Percentiles rank a stretch among this genome's conserved stretches.
Evolutionary conservation across 2,329 filamentous ascomycete species (phyloP).

Genomic region (Falciphora oryzae): DNA sequence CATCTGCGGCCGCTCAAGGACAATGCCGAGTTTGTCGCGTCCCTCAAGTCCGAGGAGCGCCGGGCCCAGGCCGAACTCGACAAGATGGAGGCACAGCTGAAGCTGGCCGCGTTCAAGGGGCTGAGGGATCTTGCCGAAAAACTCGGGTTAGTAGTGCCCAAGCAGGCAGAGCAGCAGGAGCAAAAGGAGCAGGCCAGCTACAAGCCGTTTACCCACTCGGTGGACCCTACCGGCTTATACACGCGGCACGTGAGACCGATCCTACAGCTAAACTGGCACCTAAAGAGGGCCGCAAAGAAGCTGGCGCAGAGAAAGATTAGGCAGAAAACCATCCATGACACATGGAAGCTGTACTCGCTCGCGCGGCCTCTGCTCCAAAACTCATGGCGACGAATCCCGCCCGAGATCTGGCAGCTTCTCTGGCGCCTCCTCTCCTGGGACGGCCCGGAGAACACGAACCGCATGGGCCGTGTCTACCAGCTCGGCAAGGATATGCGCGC

Average conservation of each 20-base stretch:
- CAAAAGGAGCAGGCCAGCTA: slow-evolving; percentile 23
- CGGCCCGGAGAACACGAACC: slow-evolving; percentile 42
- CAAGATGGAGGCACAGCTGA: slow-evolving; percentile 32
- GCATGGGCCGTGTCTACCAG: slow-evolving; percentile 54
- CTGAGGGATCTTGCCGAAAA: slow-evolving; percentile 21
- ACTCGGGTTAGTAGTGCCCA: slow-evolving; percentile 12
- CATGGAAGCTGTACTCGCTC: slow-evolving; percentile 46
- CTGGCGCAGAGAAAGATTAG: slow-evolving; percentile 28
- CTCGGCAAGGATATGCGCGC: slow-evolving; percentile 62
- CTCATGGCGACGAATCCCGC: slow-evolving; percentile 49
- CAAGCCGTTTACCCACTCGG: slow-evolving; percentile 6
- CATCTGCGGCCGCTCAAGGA: slow-evolving; percentile 31
- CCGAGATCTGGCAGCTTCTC: slow-evolving; percentile 56
- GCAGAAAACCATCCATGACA: slow-evolving; percentile 22
- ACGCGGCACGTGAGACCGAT: slow-evolving; percentile 18
- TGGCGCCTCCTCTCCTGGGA: slow-evolving; percentile 57
- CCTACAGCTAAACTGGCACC: slow-evolving; percentile 23
- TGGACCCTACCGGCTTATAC: slow-evolving; percentile 20
- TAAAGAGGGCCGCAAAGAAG: slow-evolving; percentile 26
- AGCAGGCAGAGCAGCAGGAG: slow-evolving; percentile 3
- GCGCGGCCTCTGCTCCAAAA: slow-evolving; percentile 38
- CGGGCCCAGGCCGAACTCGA: slow-evolving; percentile 30
- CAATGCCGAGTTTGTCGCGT: slow-evolving; percentile 37
- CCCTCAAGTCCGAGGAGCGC: slow-evolving; percentile 29
- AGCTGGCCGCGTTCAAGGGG: slow-evolving; percentile 15